A percentile compares a stretch with the other conserved stretches of the same genome.
phyloP scores from a whole-genome alignment of 106 monocot species.

The Dactylorhiza incarnata region DNA sequence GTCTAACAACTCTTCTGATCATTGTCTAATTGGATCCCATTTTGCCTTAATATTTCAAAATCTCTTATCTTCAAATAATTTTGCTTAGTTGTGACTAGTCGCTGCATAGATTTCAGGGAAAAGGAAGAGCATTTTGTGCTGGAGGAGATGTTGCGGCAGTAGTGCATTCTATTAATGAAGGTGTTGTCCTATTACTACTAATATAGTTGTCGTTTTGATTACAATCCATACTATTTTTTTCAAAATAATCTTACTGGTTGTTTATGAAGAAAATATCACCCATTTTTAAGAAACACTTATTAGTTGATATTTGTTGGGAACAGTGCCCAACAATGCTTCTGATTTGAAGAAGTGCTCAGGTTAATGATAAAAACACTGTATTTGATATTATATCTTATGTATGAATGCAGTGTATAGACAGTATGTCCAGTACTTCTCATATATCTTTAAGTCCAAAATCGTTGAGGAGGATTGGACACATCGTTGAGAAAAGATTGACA shows the following conservation, averaged over 20 bases:
- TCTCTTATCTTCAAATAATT: neutral
- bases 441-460: too few relatives aligned
- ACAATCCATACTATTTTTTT: neutral
- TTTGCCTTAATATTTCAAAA: neutral
- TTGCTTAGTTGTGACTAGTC: neutral
- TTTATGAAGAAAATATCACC: neutral
- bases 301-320: too few relatives aligned
- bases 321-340: too few relatives aligned
- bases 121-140: slow-evolving; percentile 98
- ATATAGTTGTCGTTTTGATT: neutral
- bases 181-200: slow-evolving; percentile 19
- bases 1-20: neutral
- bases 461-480: too few relatives aligned
- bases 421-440: too few relatives aligned
- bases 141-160: slow-evolving; percentile 95
- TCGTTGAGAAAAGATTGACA: too few relatives aligned
- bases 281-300: neutral
- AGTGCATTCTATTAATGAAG: slow-evolving; percentile 35
- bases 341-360: too few relatives aligned
- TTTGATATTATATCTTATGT: too few relatives aligned
- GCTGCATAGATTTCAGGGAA: slow-evolving; percentile 42
- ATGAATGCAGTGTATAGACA: too few relatives aligned
- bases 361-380: too few relatives aligned
- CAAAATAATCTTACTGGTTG: neutral
- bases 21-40: neutral